Conservation (phyloP, 225 moss, liverwort and hornwort species). For the Marchantia polymorpha region DNA sequence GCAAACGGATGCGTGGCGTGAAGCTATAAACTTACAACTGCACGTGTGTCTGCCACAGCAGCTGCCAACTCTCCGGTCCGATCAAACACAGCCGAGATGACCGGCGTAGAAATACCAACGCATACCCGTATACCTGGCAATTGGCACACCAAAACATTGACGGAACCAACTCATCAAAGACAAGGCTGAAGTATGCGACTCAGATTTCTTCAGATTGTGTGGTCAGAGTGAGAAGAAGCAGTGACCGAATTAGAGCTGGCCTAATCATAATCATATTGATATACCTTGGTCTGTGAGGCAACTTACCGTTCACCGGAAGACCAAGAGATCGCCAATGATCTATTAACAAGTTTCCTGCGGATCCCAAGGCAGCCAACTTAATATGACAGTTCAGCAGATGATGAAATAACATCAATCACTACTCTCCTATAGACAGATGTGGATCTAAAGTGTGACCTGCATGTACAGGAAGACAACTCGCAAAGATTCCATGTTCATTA, state of each 20-base stretch:
- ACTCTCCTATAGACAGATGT: background rate
- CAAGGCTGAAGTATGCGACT: background rate
- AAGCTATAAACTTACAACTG: slow-evolving; percentile 51
- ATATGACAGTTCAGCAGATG: background rate
- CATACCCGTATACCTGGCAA: slow-evolving; percentile 78
- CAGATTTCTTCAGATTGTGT: background rate
- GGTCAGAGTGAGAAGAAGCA: background rate
- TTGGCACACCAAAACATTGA: background rate
- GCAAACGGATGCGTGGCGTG: background rate
- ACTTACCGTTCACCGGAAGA: slow-evolving; percentile 63
- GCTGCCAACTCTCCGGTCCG: slow-evolving; percentile 76
- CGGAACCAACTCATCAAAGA: background rate
- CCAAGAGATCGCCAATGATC: slow-evolving; percentile 84
- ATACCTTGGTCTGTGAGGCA: background rate
- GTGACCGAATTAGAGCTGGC: background rate
- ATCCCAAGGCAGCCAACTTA: background rate
- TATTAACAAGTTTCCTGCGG: slow-evolving; percentile 60
- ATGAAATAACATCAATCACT: background rate
- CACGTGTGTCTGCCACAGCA: slow-evolving; percentile 74
- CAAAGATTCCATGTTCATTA: background rate
- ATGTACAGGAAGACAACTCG: background rate
- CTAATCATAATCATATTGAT: background rate
- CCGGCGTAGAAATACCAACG: slow-evolving; percentile 68
- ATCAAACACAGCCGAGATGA: slow-evolving; percentile 91
- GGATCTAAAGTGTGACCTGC: background rate